Percentiles rank a stretch among this genome's conserved stretches.
These are phyloP conservation scores for Amorphotheca resinae DNA, from an alignment of 495 filamentous ascomycete species.

Conservation along the genomic window DNA sequence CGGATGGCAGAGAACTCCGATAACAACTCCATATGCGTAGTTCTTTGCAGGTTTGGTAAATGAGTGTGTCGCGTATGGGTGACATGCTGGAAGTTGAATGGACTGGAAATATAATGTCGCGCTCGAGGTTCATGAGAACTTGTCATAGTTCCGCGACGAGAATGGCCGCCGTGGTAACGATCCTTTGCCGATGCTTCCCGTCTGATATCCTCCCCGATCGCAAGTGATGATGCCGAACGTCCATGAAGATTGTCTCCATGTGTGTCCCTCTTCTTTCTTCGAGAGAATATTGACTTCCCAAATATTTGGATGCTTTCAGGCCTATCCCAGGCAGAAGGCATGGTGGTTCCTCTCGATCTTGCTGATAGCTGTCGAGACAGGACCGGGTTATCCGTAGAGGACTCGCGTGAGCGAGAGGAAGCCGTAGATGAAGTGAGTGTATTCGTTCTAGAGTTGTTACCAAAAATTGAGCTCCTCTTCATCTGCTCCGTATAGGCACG, in stretches of 20 bases:
- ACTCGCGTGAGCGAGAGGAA: conserved; percentile 31
- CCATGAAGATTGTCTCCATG: background rate
- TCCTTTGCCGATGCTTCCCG: conserved; percentile 16
- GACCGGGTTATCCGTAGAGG: conserved; percentile 9
- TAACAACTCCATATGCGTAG: conserved; percentile 47
- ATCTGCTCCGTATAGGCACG: conserved; percentile 38
- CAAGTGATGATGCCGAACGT: conserved; percentile 11
- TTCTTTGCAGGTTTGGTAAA: conserved; percentile 43
- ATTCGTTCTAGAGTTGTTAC: conserved; percentile 25
- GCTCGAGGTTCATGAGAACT: conserved; percentile 7
- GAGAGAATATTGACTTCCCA: conserved; percentile 32
- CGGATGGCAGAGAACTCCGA: conserved; percentile 56
- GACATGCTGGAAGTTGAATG: conserved; percentile 82
- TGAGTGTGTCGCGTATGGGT: conserved; percentile 60
- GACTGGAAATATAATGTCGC: conserved; percentile 55
- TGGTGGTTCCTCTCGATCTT: conserved; percentile 30
- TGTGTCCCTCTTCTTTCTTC: conserved; percentile 11
- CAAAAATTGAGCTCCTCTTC: conserved; percentile 31
- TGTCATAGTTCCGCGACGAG: background rate
- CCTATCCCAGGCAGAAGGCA: conserved; percentile 30
- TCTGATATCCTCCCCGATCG: background rate
- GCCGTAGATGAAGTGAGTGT: conserved; percentile 30
- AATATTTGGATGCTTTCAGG: conserved; percentile 43
- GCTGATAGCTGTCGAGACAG: conserved; percentile 37
- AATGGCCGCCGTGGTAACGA: conserved; percentile 5